phyloP scores from a whole-genome alignment of 805 yeast genomes.

The Tetrapisispora taiwanensis region DNA sequence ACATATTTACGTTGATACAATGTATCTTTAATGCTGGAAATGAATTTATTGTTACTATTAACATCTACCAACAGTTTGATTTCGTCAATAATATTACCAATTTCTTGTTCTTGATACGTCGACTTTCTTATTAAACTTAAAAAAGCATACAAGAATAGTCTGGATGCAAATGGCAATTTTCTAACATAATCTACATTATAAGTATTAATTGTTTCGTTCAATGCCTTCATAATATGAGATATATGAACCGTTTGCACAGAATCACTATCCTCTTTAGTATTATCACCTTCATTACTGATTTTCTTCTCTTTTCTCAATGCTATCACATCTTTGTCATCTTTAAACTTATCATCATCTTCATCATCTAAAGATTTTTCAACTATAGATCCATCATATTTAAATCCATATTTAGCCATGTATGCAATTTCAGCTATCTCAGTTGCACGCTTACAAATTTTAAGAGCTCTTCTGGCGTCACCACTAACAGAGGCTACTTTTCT shows the following conservation, averaged over 20 bases:
- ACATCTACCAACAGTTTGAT: slow-evolving; percentile 43
- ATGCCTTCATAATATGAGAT: slow-evolving; percentile 67
- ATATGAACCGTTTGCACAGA: slow-evolving; percentile 52
- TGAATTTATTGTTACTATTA: slow-evolving; percentile 24
- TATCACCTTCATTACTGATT: neutral
- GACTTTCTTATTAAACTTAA: slow-evolving; percentile 54
- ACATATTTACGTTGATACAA: neutral
- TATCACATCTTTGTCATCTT: slow-evolving; percentile 9
- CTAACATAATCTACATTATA: slow-evolving; percentile 54
- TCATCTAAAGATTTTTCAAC: slow-evolving; percentile 8
- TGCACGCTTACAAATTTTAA: slow-evolving; percentile 80
- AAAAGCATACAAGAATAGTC: slow-evolving; percentile 61
- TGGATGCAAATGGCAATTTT: slow-evolving; percentile 56
- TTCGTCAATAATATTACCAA: slow-evolving; percentile 77
- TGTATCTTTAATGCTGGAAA: slow-evolving; percentile 25
- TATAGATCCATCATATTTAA: slow-evolving; percentile 19
- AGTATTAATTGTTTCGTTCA: slow-evolving; percentile 65
- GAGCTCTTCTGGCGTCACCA: slow-evolving; percentile 93
- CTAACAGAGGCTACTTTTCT: slow-evolving; percentile 92
- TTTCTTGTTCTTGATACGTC: slow-evolving; percentile 57
- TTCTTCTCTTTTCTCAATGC: neutral
- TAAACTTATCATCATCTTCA: slow-evolving; percentile 12
- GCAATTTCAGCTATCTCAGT: slow-evolving; percentile 76
- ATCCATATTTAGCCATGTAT: slow-evolving; percentile 32
- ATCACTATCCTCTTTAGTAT: slow-evolving; percentile 9